Evolutionary conservation across 257 asterid species (phyloP).

Genomic region (Datura wrightii): DNA sequence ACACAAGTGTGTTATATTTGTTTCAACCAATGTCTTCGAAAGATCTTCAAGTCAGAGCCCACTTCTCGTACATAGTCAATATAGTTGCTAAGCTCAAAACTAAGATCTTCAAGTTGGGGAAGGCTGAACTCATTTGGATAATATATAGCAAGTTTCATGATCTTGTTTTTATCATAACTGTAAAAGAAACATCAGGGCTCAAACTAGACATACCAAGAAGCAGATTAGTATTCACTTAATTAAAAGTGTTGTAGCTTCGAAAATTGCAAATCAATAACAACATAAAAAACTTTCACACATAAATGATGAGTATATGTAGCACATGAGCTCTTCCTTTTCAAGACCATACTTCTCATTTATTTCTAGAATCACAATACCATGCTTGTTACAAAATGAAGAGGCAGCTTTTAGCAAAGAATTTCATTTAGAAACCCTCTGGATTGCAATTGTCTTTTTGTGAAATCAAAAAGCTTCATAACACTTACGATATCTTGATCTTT

Average conservation of each 20-base stretch:
- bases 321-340: background rate
- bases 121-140: background rate
- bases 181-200: background rate
- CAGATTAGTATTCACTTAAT: background rate
- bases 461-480: background rate
- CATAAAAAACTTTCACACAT: background rate
- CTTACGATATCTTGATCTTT: background rate
- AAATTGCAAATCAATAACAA: background rate
- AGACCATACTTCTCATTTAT: slow-evolving; percentile 6
- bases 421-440: background rate
- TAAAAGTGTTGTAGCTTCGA: background rate
- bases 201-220: background rate
- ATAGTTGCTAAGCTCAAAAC: background rate
- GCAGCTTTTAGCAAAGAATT: no score
- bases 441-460: background rate
- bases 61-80: background rate
- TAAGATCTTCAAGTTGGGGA: background rate
- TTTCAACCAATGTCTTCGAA: background rate
- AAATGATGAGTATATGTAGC: slow-evolving; percentile 1
- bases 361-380: background rate
- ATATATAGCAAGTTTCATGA: no score
- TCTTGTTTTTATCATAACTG: background rate
- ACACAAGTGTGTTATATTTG: background rate
- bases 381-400: slow-evolving; percentile 5
- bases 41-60: background rate